A percentile compares a stretch with the other conserved stretches of the same genome.
These are phyloP conservation scores for Spergularia marina DNA, from an alignment of 148 eudicot genomes.

Conservation along the genomic window DNA sequence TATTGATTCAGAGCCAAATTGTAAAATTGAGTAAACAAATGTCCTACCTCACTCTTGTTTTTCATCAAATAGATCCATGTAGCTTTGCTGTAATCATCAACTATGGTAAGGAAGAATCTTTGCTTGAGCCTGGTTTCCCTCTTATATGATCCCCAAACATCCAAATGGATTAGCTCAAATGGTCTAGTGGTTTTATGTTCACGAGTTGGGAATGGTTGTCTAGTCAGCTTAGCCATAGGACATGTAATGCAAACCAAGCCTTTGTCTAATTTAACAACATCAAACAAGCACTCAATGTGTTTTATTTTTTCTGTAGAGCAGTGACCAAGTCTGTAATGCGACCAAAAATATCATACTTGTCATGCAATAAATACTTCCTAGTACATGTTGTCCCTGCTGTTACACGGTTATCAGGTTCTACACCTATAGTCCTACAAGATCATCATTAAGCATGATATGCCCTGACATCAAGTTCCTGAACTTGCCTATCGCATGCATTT, in stretches of 20 bases:
- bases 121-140: neutral
- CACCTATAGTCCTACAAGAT: no score
- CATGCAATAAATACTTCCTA: no score
- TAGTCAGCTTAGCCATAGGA: neutral
- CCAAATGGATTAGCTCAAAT: neutral
- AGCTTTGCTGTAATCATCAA: neutral
- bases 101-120: neutral
- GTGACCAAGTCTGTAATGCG: neutral
- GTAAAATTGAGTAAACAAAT: neutral
- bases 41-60: neutral
- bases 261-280: no score
- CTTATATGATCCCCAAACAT: neutral
- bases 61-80: neutral
- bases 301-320: neutral
- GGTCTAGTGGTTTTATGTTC: rapidly evolving
- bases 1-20: neutral
- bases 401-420: no score
- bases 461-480: no score
- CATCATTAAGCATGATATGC: no score
- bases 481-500: no score
- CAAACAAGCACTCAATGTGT: neutral
- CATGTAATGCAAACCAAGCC: neutral
- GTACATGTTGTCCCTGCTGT: no score
- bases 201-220: neutral
- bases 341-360: neutral